Conservation (phyloP, 257 asterid species). For the Petunia secreta region DNA sequence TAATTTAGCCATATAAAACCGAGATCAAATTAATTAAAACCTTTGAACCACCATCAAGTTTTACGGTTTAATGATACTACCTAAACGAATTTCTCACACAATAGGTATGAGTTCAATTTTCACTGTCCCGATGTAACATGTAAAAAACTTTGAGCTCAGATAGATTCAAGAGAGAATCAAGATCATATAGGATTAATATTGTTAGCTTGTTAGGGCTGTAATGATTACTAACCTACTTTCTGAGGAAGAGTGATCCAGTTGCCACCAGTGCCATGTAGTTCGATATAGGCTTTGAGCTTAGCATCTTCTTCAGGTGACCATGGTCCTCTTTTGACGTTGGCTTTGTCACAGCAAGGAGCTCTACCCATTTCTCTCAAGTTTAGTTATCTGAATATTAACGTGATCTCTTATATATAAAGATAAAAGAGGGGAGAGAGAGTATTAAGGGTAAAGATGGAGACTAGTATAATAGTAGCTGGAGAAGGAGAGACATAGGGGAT, state of each 20-base stretch:
- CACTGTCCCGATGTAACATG: no score
- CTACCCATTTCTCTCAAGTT: slow-evolving; percentile 38
- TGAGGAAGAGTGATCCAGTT: slow-evolving; percentile 52
- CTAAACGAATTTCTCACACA: no score
- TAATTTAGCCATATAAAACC: slow-evolving; percentile 12
- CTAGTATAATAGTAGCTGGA: slow-evolving; percentile 51
- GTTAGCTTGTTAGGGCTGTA: no score
- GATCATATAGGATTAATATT: not conserved
- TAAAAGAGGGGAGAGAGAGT: not conserved
- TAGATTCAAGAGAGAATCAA: no score
- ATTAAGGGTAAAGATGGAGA: slow-evolving; percentile 3
- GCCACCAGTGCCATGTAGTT: slow-evolving; percentile 45
- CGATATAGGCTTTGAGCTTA: slow-evolving; percentile 46
- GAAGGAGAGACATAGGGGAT: slow-evolving; percentile 42
- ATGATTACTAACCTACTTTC: slow-evolving; percentile 36
- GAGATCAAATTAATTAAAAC: no score
- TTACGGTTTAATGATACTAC: not conserved
- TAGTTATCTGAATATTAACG: not conserved
- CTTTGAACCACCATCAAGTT: not conserved
- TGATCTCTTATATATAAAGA: not conserved
- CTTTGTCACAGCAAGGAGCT: slow-evolving; percentile 54
- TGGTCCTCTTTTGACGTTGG: slow-evolving; percentile 50
- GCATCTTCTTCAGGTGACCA: slow-evolving; percentile 56
- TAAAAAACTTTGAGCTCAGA: not conserved
- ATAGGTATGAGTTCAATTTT: no score